Base-by-base conservation (phyloP, 1,284 basidiomycete genomes). In the Fomitopsis palustris region DNA sequence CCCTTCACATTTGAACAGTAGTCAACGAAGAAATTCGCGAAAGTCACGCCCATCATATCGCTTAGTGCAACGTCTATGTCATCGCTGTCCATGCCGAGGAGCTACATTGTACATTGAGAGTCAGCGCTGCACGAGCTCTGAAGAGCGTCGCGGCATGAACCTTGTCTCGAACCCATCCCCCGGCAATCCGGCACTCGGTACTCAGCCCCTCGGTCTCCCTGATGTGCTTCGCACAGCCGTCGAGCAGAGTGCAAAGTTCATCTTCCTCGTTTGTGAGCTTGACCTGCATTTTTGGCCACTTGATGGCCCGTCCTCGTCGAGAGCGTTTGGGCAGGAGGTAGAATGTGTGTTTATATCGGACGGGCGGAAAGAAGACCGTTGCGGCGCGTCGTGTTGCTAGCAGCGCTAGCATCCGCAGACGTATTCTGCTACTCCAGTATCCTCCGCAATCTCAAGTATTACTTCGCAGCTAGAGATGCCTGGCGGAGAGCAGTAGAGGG, bases 101-200 rank as follows among this genome's bases (percentile, higher is more conserved):
- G 79, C 96, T 98, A 73, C 59, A 52, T 54, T 43, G 45, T 19
- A 52, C 17, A 55, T 60, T 58, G 31, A 61, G 12, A 19, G 37
- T 52, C 49, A 37, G 42, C n/a, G n/a, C 6, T 14, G 37, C 14
- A 19, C 37, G 3, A 27, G 14, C 21, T 35, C 19, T 31, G 23
- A 4, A 19, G 14, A 2, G 17, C 25, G 17, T 39, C 29, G 16
- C 49, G 31, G 60, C 43, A 70, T 76, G 74, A 66, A 93, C 95
- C 87, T 99, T 99, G 77, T 99, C 96, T 67, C 96, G 81, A 45
- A 98, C 96, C 96, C 96, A 98, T 33, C 96, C 96, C 37, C 96
- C 96, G 9, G 94, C 95, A 57, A 96, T 92, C 64, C 95, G 82
- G 70, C 94, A 96, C 19, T 86, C 78, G 57, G 79, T 95, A 64